Evolutionary conservation across 257 asterid genomes (phyloP), one percentile per base, ranked within the genome.

Genomic region (Echites panduratus): DNA sequence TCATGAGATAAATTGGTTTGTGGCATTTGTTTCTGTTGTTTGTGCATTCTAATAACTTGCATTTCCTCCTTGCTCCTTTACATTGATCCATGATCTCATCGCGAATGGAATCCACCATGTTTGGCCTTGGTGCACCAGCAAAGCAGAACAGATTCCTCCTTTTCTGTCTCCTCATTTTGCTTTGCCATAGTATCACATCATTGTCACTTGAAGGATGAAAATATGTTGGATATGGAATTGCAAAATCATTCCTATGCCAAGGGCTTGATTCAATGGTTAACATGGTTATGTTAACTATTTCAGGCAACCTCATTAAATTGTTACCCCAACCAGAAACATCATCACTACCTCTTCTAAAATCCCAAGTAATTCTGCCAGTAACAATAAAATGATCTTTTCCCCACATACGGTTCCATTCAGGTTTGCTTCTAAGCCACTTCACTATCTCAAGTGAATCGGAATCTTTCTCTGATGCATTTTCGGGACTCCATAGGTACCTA

Each of bases 211-310:
- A 86, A 9, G 98, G 98, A 56, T 93, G 98, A 72, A 93, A 93
- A 48, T 88, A 91, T 0, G 98, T 91, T 4, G 98, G 98, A 70
- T 91, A 91, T 0, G 97, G 98, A 7, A 93, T 83, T 0, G 96
- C 98, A 4, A 93, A 87, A 27, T 91, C 96, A 48, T 93, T 93
- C 71, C 68, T 80, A 53, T 86, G 74, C 97, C 97, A 91, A 0
- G 96, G 97, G 79, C 96, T 87, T 2, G 98, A 88, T 71, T 93
- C 97, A 0, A 91, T 91, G 1, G 95, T 84, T 17, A 94, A 26
- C 68, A 89, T 76, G 1, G 96, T 91, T 89, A 91, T 83, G 75
- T 91, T 94, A 67, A 69, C 68, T 11, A 87, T 26, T 69, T 91
- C 96, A 2, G 96, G 92, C 70, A 87, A 35, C 29, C 81, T 7